Percentiles rank a stretch among this genome's conserved stretches.
These are phyloP conservation scores for Talaromyces adpressus DNA, from an alignment of 495 filamentous ascomycete species.

Conservation along the genomic window DNA sequence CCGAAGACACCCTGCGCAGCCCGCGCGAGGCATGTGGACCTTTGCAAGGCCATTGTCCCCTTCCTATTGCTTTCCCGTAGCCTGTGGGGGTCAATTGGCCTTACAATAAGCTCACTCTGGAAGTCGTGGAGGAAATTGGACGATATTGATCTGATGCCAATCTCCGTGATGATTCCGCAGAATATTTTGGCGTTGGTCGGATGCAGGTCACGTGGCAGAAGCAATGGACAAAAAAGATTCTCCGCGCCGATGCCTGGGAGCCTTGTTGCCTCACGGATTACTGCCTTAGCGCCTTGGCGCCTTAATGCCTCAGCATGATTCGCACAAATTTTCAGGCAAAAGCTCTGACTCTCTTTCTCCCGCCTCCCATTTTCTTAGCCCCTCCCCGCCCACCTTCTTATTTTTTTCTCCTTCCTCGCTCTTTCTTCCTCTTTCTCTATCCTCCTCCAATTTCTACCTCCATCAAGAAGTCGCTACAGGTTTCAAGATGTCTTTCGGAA, in stretches of 20 bases:
- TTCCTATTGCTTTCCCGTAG: constrained; percentile 1
- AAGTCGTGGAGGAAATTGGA: not conserved
- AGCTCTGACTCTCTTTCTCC: constrained; percentile 12
- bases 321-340: constrained; percentile 26
- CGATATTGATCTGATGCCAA: not conserved
- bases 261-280: not conserved
- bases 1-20: constrained; percentile 32
- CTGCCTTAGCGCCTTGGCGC: not conserved
- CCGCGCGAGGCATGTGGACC: constrained; percentile 29
- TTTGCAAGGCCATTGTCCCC: constrained; percentile 29
- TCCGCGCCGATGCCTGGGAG: constrained; percentile 22
- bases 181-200: constrained; percentile 10
- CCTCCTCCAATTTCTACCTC: constrained; percentile 9
- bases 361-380: constrained; percentile 8
- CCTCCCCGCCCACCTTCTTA: constrained; percentile 14
- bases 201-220: constrained; percentile 5
- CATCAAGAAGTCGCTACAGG: constrained; percentile 5
- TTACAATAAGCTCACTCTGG: not conserved
- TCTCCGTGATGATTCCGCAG: not conserved
- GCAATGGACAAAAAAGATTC: constrained; percentile 12
- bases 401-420: constrained; percentile 26
- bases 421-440: constrained; percentile 23
- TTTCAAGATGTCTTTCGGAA: constrained; percentile 85
- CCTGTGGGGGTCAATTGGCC: not conserved
- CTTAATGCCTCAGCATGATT: constrained; percentile 17